Evolutionary conservation across 495 filamentous ascomycete genomes (phyloP), one percentile per base, ranked within the genome.

Genomic region (Aspergillus mulundensis): DNA sequence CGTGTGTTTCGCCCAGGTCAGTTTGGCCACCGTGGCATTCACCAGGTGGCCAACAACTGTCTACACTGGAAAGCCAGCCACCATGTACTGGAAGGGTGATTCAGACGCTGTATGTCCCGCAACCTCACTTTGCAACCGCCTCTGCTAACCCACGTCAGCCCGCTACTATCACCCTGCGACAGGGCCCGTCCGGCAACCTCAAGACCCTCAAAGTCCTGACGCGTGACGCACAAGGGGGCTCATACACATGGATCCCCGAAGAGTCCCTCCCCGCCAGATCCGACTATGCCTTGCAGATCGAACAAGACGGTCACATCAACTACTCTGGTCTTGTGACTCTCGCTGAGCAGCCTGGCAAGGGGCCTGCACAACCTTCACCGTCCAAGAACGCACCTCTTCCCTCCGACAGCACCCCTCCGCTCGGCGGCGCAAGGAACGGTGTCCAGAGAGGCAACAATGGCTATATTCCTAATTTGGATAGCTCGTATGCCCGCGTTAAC

Each of bases 211-310:
- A 74, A 53, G 57, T 66, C 30, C 65, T 81, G 25, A 74, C 73
- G 5, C 59, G 38, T 21, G 51, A 69, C 19, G 77, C 63, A 32
- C 64, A 50, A 41, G 70, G 68, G 18, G 72, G 66, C 32, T 65
- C 62, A 21, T 78, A 64, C 60, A 75, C 70, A 57, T 81, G 75
- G 72, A 69, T 65, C 0, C 72, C 74, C 15, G 65, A 68, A 18
- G 58, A 53, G 24, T 64, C 63, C 16, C 61, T 80, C 28, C 66
- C 68, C n/a, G 59, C 67, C 25, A 72, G 64, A 16, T 30, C 66
- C 7, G 66, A 73, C 60, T 81, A 81, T 52, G 77, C 78, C 18
- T 69, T 80, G 44, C 65, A 77, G 54, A 75, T 81, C 61, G 54
- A 56, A 15, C 78, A 80, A 55, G 66, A 61, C 38, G 68, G 64